Base-by-base conservation (phyloP, 2,329 filamentous ascomycete species). In the Ceratocystis huliohia region DNA sequence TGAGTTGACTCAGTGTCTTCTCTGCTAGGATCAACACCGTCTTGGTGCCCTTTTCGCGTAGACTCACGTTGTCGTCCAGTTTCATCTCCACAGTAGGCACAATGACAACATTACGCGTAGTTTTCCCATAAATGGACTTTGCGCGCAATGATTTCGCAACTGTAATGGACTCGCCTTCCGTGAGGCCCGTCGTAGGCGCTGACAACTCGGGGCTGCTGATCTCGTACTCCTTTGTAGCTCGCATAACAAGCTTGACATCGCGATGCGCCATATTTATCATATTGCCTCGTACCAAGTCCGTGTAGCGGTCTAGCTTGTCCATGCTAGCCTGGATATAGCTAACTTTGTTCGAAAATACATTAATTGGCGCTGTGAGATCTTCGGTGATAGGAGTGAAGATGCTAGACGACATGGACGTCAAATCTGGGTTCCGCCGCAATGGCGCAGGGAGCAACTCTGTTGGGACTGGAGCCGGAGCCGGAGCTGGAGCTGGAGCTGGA, bases 321-420 rank as follows among this genome's bases (percentile, higher is more conserved):
- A 70, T 62, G 20, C 45, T 56, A 4, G 57, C 59, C 41, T 66
- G 37, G 13, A 68, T 46, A 7, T 44, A 28, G 25, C 59, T 50
- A 17, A n/a, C 45, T 63, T 67, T 41, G 37, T 22, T 66, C 57
- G 69, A 8, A 7, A 70, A 70, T 3, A 69, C 64, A 1, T 65
- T 44, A 50, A 69, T 69, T 22, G 70, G 68, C 1, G 67, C 66
- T 56, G 70, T 68, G 63, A 73, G 70, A 53, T 72, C 69, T 7
- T 68, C 65, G 4, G 67, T 57, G 17, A 77, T 70, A 30, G 75
- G 74, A 30, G 74, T 72, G 69, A 76, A 78, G 59, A 78, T 74
- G 67, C 72, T 70, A 4, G 72, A 70, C 3, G 71, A 67, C 66
- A 74, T 69, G 65, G 69, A 66, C 15, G 48, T 67, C 45, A 76